Percentiles rank a stretch among this genome's conserved stretches.
Evolutionary conservation across 352 stramenopile species (phyloP).

Genomic region (Phytophthora tentaculata): DNA sequence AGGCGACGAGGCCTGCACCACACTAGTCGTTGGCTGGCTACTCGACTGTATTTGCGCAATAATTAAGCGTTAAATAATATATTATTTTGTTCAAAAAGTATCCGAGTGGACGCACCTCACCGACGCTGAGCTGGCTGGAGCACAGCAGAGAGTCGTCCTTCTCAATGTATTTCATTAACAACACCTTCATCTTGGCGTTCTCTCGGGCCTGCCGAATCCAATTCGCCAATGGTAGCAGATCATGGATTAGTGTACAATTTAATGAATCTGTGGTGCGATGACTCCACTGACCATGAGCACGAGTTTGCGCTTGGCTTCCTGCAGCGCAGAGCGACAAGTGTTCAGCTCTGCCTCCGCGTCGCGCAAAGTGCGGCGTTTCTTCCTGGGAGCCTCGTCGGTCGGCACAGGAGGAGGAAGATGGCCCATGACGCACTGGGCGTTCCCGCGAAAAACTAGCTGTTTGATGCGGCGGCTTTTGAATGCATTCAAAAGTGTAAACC

Average conservation of each 20-base stretch:
- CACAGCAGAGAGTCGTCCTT: slow-evolving; percentile 82
- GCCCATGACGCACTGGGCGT: slow-evolving; percentile 8
- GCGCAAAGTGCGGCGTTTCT: slow-evolving; percentile 75
- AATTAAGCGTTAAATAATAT: slow-evolving; percentile 4
- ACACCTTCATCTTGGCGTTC: slow-evolving; percentile 88
- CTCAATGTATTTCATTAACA: slow-evolving; percentile 89
- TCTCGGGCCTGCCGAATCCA: slow-evolving; percentile 57
- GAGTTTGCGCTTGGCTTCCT: slow-evolving; percentile 69
- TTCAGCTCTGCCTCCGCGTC: slow-evolving; percentile 72
- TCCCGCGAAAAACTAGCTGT: slow-evolving; percentile 16
- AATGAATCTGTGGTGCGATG: not conserved
- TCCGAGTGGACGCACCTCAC: slow-evolving; percentile 29
- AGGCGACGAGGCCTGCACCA: slow-evolving; percentile 11
- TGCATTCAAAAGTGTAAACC: slow-evolving; percentile 15
- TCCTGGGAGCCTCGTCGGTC: slow-evolving; percentile 43
- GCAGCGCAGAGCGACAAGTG: slow-evolving; percentile 48
- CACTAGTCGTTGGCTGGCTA: slow-evolving; percentile 27
- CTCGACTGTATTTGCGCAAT: slow-evolving; percentile 28
- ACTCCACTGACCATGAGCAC: slow-evolving; percentile 54
- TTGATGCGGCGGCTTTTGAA: not conserved
- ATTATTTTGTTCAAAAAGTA: not conserved
- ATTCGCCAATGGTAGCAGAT: not conserved
- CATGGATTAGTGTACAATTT: not conserved
- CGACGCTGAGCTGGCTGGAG: slow-evolving; percentile 75
- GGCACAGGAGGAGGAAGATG: slow-evolving; percentile 14